Evolutionary conservation across 2,329 filamentous ascomycete species (phyloP).

Genomic region (Fusarium sp.): DNA sequence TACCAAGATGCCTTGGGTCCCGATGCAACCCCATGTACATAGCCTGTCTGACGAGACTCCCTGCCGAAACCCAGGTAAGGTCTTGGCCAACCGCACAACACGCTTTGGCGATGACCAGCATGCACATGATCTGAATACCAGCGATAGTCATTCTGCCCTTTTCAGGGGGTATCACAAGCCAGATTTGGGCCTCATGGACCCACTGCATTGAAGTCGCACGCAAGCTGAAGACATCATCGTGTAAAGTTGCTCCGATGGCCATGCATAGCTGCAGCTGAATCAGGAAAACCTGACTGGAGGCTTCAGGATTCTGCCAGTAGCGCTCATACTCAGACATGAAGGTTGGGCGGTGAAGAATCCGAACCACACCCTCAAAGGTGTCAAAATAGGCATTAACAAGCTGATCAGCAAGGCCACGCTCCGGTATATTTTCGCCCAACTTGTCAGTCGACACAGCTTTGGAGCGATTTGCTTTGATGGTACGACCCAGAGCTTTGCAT

Average conservation of each 20-base stretch:
- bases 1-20: slow-evolving; percentile 59
- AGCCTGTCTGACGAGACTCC: slow-evolving; percentile 60
- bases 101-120: slow-evolving; percentile 59
- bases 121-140: slow-evolving; percentile 60
- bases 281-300: slow-evolving; percentile 54
- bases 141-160: slow-evolving; percentile 59
- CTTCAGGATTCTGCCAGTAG: slow-evolving; percentile 56
- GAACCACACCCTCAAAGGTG: slow-evolving; percentile 63
- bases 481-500: slow-evolving; percentile 53
- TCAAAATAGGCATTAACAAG: slow-evolving; percentile 63
- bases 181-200: slow-evolving; percentile 62
- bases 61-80: slow-evolving; percentile 60
- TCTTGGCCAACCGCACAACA: slow-evolving; percentile 58
- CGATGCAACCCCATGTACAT: slow-evolving; percentile 67
- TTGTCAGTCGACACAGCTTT: slow-evolving; percentile 47
- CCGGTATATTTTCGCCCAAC: slow-evolving; percentile 51
- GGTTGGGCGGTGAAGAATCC: slow-evolving; percentile 65
- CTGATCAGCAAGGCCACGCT: slow-evolving; percentile 54
- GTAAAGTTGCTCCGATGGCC: slow-evolving; percentile 58
- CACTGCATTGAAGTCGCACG: slow-evolving; percentile 56
- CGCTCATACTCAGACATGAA: slow-evolving; percentile 62
- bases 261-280: slow-evolving; percentile 63
- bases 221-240: slow-evolving; percentile 55
- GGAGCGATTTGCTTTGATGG: slow-evolving; percentile 52
- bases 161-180: slow-evolving; percentile 56